phyloP scores from a whole-genome alignment of 2,329 filamentous ascomycete genomes.

The Thelonectria rubi region DNA sequence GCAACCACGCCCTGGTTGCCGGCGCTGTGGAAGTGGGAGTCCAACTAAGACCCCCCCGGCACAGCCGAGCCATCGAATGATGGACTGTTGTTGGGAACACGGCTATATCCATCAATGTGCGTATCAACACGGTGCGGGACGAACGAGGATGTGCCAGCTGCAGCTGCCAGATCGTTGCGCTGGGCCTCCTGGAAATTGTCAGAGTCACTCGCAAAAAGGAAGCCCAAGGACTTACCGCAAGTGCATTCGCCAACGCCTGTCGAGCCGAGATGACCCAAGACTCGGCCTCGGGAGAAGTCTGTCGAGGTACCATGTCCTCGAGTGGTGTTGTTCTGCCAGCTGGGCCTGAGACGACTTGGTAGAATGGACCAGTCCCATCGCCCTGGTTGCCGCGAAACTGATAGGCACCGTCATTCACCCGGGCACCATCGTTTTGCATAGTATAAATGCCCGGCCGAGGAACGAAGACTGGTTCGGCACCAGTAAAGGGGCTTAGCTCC shows the following conservation, averaged over 20 bases:
- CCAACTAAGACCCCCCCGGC: slow-evolving; percentile 38
- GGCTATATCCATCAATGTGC: background rate
- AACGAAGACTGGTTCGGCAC: background rate
- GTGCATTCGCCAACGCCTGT: slow-evolving; percentile 34
- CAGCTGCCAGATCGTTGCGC: background rate
- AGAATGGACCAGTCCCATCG: background rate
- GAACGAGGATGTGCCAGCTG: background rate
- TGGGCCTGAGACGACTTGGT: background rate
- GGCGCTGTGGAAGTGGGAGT: slow-evolving; percentile 26
- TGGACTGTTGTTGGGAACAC: slow-evolving; percentile 34
- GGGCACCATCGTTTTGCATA: too few relatives aligned
- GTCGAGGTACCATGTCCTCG: background rate
- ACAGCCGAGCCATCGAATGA: background rate
- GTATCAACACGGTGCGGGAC: background rate
- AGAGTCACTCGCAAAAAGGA: background rate
- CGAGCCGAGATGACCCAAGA: slow-evolving; percentile 41
- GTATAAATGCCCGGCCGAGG: background rate
- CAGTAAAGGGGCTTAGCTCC: background rate
- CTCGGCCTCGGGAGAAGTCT: slow-evolving; percentile 7
- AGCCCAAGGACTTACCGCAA: slow-evolving; percentile 26
- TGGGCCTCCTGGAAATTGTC: background rate
- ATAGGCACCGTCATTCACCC: too few relatives aligned
- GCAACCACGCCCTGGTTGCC: background rate
- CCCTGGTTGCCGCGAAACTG: background rate
- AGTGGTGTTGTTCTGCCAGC: background rate